Evolutionary conservation across 106 monocot genomes (phyloP).

Genomic region (Dendrobium chrysotoxum): DNA sequence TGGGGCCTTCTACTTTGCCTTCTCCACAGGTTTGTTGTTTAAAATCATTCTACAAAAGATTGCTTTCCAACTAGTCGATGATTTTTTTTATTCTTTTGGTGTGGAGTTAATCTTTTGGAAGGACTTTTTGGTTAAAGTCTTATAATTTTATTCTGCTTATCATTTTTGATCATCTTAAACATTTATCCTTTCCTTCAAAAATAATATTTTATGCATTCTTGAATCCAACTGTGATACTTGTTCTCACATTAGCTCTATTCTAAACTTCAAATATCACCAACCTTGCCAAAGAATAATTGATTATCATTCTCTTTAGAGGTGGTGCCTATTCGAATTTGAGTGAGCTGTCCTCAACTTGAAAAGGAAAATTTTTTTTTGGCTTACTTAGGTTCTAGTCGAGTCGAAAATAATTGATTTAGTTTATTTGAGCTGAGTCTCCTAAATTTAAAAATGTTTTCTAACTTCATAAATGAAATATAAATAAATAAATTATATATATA

Average conservation of each 20-base stretch:
- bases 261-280: background rate
- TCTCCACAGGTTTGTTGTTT: constrained; percentile 49
- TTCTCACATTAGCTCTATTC: background rate
- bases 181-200: background rate
- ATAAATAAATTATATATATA: too few species aligned
- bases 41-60: background rate
- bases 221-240: background rate
- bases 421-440: background rate
- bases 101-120: background rate
- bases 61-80: background rate
- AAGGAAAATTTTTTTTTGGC: background rate
- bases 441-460: background rate
- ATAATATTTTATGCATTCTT: background rate
- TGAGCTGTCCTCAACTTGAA: background rate
- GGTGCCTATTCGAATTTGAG: background rate
- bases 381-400: background rate
- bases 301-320: background rate
- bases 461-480: background rate
- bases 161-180: too few species aligned
- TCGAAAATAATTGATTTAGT: background rate
- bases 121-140: background rate
- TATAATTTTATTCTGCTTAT: background rate
- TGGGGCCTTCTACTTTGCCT: constrained; percentile 27
- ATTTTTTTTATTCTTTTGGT: background rate
- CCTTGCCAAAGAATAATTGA: background rate